Evolutionary conservation across 2,329 filamentous ascomycete genomes (phyloP), one percentile per base, ranked within the genome.

Genomic region (Arthrobotrys iridis): DNA sequence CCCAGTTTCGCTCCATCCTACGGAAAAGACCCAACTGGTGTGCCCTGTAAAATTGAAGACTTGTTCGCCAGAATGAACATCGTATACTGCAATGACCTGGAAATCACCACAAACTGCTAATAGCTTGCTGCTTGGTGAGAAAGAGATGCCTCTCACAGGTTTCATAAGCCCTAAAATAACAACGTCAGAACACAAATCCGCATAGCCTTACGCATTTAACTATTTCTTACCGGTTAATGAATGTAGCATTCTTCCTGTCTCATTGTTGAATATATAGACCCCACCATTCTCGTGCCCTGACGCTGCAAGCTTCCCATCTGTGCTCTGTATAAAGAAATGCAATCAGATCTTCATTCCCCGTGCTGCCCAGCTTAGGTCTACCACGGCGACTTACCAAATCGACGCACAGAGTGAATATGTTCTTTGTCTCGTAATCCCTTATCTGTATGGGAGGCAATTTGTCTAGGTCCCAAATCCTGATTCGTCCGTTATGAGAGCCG

Each of bases 221-320:
- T 4, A 30, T n/a, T 8, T 4, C 85, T 76, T 84, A 91, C 91
- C 90, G 64, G 92, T 90, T 22, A 99, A 85, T 5, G 93, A 95
- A 82, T 97, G 94, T 10, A 92, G 85, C 79, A 99, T 88, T 63
- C 92, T 88, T 2, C 92, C 92, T 0, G 91, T 93, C 78, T 93
- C 90, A 80, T 97, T 98, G 84, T 93, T 93, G 86, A 98, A 99
- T 76, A 99, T 89, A 83, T 97, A 97, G 77, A 98, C 88, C 10
- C 89, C 90, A 13, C 95, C 95, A 80, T 91, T 97, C 81, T 97
- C 91, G 83, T 99, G 94, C 0, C 95, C 95, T 60, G 91, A 96
- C 2, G 93, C 94, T 28, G 93, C 96, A 82, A 93, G 91, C 77
- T 88, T 89, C 62, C 93, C 94, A 82, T 99, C 91, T 18, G 84